Percentiles rank a stretch among this genome's conserved stretches.
These are phyloP conservation scores for Pistacia integerrima DNA, from an alignment of 345 rosid species.

Conservation along the genomic window DNA sequence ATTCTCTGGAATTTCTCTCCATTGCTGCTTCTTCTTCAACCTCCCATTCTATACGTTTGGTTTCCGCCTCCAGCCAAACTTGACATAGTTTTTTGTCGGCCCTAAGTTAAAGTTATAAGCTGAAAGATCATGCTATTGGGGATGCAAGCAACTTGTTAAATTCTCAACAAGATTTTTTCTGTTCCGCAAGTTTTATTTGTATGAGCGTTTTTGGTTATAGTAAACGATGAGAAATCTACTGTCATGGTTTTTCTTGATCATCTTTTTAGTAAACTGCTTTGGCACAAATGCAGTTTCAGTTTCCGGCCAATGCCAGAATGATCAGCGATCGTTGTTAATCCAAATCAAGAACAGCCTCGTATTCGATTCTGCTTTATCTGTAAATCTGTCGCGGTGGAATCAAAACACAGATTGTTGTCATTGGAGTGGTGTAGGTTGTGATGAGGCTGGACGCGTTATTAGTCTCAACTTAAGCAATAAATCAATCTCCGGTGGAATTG, in stretches of 20 bases:
- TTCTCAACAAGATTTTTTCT: background rate
- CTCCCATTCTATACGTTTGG: slow-evolving; percentile 7
- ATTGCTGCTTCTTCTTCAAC: background rate
- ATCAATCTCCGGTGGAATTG: slow-evolving; percentile 23
- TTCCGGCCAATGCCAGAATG: slow-evolving; percentile 27
- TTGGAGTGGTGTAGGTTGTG: slow-evolving; percentile 23
- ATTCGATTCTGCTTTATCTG: background rate
- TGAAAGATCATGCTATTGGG: slow-evolving; percentile 2
- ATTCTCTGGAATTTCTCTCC: background rate
- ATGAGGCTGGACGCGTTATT: slow-evolving; percentile 14
- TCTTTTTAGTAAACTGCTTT: background rate
- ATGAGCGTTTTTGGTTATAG: background rate
- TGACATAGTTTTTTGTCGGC: background rate
- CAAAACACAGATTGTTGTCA: slow-evolving; percentile 17
- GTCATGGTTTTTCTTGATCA: slow-evolving; percentile 14
- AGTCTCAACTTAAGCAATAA: slow-evolving; percentile 32
- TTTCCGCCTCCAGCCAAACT: background rate
- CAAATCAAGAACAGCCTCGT: background rate
- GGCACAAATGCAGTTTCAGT: background rate
- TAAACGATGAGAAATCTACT: slow-evolving; percentile 6
- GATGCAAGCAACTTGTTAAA: background rate
- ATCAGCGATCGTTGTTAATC: slow-evolving; percentile 11
- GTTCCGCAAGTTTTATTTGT: background rate
- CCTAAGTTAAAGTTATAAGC: background rate
- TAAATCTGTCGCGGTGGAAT: background rate